Evolutionary conservation across 2,329 filamentous ascomycete species (phyloP).

Genomic region (Tolypocladium cylindrosporum): DNA sequence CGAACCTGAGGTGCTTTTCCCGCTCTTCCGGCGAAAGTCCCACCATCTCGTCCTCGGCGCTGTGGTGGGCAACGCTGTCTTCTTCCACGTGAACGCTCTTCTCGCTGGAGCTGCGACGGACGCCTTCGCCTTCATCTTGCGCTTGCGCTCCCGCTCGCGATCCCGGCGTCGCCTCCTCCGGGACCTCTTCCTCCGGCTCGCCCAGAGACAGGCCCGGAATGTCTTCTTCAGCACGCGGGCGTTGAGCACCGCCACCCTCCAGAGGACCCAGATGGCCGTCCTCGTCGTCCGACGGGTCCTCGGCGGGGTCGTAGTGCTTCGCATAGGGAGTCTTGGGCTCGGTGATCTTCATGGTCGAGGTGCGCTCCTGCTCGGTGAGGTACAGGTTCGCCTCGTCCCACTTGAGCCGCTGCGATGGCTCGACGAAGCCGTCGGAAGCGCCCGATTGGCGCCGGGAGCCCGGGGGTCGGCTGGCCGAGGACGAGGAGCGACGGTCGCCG

Average conservation of each 20-base stretch:
- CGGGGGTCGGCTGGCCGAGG: conserved; percentile 50
- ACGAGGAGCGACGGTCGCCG: conserved; percentile 78
- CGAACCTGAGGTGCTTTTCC: conserved; percentile 88
- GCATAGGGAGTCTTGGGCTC: conserved; percentile 98
- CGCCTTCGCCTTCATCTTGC: conserved; percentile 10
- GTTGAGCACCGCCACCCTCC: conserved; percentile 19
- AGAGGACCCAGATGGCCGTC: conserved; percentile 15
- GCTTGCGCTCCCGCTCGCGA: conserved; percentile 21
- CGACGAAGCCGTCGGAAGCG: conserved; percentile 32
- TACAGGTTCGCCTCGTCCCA: conserved; percentile 99
- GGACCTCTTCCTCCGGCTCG: conserved; percentile 72
- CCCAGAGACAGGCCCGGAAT: conserved; percentile 89
- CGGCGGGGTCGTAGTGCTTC: conserved; percentile 78
- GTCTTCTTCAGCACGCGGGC: conserved; percentile 50
- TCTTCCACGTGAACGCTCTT: conserved; percentile 78
- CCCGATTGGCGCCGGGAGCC: conserved; percentile 65
- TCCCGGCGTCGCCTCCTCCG: conserved; percentile 21
- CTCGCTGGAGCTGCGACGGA: conserved; percentile 27
- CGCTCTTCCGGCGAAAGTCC: conserved; percentile 60
- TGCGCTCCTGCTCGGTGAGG: conserved; percentile 91
- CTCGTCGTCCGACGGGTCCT: conserved; percentile 78
- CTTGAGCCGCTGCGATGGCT: conserved; percentile 66
- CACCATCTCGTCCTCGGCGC: conserved; percentile 44
- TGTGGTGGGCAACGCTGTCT: conserved; percentile 47
- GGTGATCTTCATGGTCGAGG: conserved; percentile 95